Conservation (phyloP, 176 grass and related monocot species). For the Raddia distichophylla region DNA sequence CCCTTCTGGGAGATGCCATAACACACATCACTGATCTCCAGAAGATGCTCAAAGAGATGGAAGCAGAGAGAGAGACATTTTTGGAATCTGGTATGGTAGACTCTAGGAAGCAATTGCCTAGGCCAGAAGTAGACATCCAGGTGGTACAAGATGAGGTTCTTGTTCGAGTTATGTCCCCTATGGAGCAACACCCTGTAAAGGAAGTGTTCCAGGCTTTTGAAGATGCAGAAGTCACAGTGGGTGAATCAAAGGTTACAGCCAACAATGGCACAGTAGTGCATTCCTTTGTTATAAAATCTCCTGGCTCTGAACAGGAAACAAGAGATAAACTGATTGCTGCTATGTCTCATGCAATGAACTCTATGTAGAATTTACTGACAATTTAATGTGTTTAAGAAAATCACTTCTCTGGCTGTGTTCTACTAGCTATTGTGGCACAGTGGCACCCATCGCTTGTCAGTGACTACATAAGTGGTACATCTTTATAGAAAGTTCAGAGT, state of each 20-base stretch:
- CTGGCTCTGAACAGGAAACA: conserved; percentile 64
- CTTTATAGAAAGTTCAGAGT: conserved; percentile 29
- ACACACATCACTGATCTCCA: conserved; percentile 76
- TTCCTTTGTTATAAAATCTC: conserved; percentile 64
- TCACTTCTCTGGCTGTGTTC: conserved; percentile 30
- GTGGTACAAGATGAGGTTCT: conserved; percentile 61
- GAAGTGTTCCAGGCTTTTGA: conserved; percentile 73
- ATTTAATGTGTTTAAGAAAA: conserved; percentile 23
- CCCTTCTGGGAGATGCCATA: conserved; percentile 75
- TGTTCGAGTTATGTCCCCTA: conserved; percentile 60
- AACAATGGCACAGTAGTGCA: conserved; percentile 53
- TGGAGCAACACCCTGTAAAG: conserved; percentile 57
- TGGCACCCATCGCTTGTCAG: background rate
- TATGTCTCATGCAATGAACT: conserved; percentile 56
- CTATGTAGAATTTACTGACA: conserved; percentile 18
- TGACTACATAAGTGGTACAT: conserved; percentile 47
- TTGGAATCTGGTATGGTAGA: conserved; percentile 36
- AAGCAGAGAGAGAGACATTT: conserved; percentile 58
- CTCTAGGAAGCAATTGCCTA: conserved; percentile 24
- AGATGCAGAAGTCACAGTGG: conserved; percentile 57
- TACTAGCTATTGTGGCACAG: conserved; percentile 28
- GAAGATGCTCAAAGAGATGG: conserved; percentile 73
- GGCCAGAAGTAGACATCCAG: conserved; percentile 65
- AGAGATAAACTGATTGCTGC: conserved; percentile 67
- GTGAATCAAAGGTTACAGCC: conserved; percentile 60